phyloP scores from a whole-genome alignment of 169 alveolate genomes.

The Perkinsus olseni region DNA sequence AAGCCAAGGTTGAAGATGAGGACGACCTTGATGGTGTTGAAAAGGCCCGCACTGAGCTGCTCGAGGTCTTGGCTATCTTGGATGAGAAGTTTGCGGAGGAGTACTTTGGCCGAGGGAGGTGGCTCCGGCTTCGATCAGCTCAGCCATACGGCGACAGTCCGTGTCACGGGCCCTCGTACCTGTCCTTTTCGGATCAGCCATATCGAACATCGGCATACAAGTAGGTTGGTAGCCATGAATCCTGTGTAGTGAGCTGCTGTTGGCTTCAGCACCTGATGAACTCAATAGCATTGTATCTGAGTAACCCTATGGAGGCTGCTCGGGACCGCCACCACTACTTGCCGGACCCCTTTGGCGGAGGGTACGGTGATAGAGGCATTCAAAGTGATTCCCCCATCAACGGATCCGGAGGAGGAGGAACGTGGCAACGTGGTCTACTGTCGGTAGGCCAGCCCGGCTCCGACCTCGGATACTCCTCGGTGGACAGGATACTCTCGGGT shows the following conservation, averaged over 20 bases:
- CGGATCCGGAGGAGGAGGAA: not conserved
- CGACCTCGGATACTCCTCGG: not conserved
- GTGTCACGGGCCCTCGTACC: conserved; percentile 43
- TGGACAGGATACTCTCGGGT: not conserved
- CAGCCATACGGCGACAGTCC: conserved; percentile 42
- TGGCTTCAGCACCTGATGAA: not conserved
- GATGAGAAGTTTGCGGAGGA: conserved; percentile 57
- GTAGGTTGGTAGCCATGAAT: conserved; percentile 19
- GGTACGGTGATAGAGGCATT: not conserved
- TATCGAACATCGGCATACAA: conserved; percentile 59
- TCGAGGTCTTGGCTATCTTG: conserved; percentile 48
- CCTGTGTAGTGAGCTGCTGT: not conserved
- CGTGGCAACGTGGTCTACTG: not conserved
- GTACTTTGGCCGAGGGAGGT: conserved; percentile 42
- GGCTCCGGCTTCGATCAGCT: conserved; percentile 31
- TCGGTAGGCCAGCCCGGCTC: not conserved
- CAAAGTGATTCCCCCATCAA: not conserved
- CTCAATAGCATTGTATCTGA: not conserved
- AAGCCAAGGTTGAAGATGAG: conserved; percentile 38
- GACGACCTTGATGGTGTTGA: conserved; percentile 17
- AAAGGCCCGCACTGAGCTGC: conserved; percentile 41
- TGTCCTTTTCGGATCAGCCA: conserved; percentile 65
- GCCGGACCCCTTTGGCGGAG: not conserved
- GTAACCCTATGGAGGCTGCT: not conserved
- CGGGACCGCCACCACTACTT: not conserved